Conservation (phyloP, 768 basidiomycete genomes). For the Pulveroboletus sp. region DNA sequence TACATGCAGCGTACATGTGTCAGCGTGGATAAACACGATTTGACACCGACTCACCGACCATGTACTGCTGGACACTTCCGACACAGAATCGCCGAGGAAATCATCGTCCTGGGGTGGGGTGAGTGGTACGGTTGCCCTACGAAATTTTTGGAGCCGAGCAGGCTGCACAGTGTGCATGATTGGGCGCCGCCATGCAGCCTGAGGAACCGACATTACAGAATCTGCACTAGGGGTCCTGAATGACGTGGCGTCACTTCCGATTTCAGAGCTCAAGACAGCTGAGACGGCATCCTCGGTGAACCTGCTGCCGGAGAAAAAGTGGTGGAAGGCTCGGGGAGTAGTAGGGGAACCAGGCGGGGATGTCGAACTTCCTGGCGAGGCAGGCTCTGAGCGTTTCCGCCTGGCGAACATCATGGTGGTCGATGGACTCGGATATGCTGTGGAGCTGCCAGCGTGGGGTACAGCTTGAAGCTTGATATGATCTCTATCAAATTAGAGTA, state of each 20-base stretch:
- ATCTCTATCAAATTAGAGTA: too few species aligned
- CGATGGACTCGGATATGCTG: background rate
- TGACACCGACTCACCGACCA: constrained; percentile 16
- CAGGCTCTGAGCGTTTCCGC: constrained; percentile 7
- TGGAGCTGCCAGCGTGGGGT: too few species aligned
- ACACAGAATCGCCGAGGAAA: constrained; percentile 1
- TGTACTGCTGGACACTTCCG: constrained; percentile 2
- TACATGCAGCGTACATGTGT: too few species aligned
- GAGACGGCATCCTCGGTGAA: constrained; percentile 27
- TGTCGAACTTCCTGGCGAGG: constrained; percentile 3
- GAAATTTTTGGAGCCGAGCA: too few species aligned
- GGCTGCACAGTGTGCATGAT: constrained; percentile 1
- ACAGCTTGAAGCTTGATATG: too few species aligned
- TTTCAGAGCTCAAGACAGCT: constrained; percentile 25
- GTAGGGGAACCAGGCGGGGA: constrained; percentile 17
- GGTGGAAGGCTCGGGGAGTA: background rate
- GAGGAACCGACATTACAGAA: background rate
- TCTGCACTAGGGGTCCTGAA: constrained; percentile 1
- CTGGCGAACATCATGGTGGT: constrained; percentile 19
- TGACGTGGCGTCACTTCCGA: constrained; percentile 19
- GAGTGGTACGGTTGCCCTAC: too few species aligned
- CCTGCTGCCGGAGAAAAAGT: constrained; percentile 24
- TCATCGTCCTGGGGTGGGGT: background rate
- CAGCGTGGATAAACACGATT: too few species aligned
- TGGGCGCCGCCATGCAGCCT: constrained; percentile 2